These are phyloP conservation scores for Pharnaceum exiguum DNA, from an alignment of 148 eudicot species.

Conservation along the genomic window DNA sequence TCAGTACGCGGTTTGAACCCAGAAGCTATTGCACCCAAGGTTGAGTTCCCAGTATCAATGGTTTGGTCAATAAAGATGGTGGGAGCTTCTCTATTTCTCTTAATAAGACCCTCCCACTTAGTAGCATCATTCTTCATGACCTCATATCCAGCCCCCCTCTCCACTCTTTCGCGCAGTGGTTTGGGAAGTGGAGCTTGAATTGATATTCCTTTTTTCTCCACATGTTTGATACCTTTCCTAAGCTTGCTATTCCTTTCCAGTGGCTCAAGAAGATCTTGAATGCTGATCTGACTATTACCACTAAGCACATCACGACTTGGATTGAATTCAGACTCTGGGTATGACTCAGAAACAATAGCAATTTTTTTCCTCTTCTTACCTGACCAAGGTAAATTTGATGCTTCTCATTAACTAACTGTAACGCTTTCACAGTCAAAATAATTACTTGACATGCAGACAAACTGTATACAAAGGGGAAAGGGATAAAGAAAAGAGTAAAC, in stretches of 20 bases:
- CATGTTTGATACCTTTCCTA: constrained; percentile 39
- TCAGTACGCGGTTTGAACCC: constrained; percentile 85
- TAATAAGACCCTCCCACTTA: constrained; percentile 67
- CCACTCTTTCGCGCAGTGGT: constrained; percentile 59
- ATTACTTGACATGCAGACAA: not conserved
- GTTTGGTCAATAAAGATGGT: constrained; percentile 66
- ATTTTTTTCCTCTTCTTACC: constrained; percentile 62
- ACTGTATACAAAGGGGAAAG: not conserved
- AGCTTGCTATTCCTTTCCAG: constrained; percentile 56
- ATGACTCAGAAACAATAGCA: constrained; percentile 59
- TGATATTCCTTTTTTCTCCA: constrained; percentile 43
- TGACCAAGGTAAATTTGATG: constrained; percentile 13
- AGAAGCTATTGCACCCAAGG: constrained; percentile 91
- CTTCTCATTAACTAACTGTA: not conserved
- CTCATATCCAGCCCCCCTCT: constrained; percentile 60
- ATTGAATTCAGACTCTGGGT: constrained; percentile 89
- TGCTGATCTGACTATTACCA: constrained; percentile 59
- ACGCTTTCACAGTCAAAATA: not conserved
- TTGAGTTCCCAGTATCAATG: constrained; percentile 51
- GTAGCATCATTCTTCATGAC: constrained; percentile 52
- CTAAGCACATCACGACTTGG: constrained; percentile 72
- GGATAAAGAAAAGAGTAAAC: not conserved
- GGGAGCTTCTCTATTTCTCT: constrained; percentile 83
- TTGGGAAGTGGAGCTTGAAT: constrained; percentile 72
- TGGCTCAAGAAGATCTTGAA: constrained; percentile 72